Evolutionary conservation across 805 yeast species (phyloP).

Genomic region (Komagataella pastoris): DNA sequence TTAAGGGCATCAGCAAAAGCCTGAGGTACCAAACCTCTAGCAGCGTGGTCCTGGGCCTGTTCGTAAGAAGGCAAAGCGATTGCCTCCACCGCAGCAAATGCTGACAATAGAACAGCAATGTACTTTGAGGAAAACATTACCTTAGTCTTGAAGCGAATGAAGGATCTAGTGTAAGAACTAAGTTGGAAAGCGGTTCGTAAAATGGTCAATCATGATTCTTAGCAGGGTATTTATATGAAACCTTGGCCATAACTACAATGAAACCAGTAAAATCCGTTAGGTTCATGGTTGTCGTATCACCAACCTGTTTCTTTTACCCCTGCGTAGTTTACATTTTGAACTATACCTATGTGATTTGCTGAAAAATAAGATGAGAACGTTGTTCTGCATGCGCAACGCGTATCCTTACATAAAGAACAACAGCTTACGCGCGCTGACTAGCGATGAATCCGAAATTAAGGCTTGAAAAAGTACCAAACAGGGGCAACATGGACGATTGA

Average conservation of each 20-base stretch:
- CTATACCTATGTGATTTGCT: neutral
- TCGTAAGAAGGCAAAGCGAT: neutral
- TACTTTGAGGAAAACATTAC: neutral
- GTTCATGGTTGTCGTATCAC: neutral
- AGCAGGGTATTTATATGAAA: neutral
- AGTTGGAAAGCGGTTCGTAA: neutral
- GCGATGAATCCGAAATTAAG: neutral
- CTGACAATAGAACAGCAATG: neutral
- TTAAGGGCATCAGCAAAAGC: neutral
- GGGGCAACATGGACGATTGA: neutral
- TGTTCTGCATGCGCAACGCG: neutral
- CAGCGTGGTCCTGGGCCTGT: neutral
- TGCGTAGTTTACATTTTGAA: neutral
- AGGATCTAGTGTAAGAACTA: neutral
- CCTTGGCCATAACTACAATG: neutral
- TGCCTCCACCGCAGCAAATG: neutral
- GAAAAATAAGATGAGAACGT: neutral
- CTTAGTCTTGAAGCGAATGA: neutral
- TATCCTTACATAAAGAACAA: neutral
- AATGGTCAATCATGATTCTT: neutral
- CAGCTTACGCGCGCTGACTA: neutral
- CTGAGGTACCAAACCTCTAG: neutral
- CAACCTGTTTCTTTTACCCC: neutral
- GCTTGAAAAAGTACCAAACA: neutral
- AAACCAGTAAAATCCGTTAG: neutral